Evolutionary conservation across 495 filamentous ascomycete species (phyloP).

Genomic region (Xylaria curta): DNA sequence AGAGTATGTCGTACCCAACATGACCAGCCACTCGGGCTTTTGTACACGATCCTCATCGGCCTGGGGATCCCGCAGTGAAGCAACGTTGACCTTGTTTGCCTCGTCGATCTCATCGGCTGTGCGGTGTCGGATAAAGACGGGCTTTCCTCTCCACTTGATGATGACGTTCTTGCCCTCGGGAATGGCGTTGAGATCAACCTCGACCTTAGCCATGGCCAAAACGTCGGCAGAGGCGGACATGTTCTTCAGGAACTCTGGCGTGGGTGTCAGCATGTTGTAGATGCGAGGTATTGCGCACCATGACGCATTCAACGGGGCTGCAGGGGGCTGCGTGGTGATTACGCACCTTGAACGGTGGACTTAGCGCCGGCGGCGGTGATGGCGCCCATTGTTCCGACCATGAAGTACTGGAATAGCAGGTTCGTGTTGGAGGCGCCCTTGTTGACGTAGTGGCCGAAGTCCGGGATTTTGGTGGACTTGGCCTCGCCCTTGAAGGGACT

Average conservation of each 20-base stretch:
- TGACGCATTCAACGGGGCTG: neutral
- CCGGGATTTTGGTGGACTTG: slow-evolving; percentile 73
- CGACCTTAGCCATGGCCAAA: slow-evolving; percentile 98
- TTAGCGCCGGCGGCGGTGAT: slow-evolving; percentile 92
- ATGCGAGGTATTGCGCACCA: neutral
- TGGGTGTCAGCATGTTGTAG: slow-evolving; percentile 27
- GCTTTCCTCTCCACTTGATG: slow-evolving; percentile 99
- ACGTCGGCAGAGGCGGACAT: slow-evolving; percentile 99
- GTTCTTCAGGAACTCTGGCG: slow-evolving; percentile 95
- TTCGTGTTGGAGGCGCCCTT: slow-evolving; percentile 68
- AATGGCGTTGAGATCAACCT: slow-evolving; percentile 89
- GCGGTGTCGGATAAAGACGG: slow-evolving; percentile 99
- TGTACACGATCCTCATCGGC: slow-evolving; percentile 90
- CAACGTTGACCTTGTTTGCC: slow-evolving; percentile 78
- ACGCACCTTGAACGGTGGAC: slow-evolving; percentile 92
- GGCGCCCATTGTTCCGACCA: slow-evolving; percentile 94
- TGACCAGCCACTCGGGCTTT: slow-evolving; percentile 98
- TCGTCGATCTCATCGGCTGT: slow-evolving; percentile 85
- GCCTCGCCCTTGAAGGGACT: slow-evolving; percentile 69
- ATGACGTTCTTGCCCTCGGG: slow-evolving; percentile 99
- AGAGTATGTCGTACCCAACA: slow-evolving; percentile 74
- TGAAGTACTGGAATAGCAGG: slow-evolving; percentile 94
- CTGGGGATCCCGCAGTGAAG: slow-evolving; percentile 87
- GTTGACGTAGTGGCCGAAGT: slow-evolving; percentile 86
- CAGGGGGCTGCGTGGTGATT: neutral